Conservation (phyloP, 1,284 basidiomycete species). For the Prillingera fragicola region DNA sequence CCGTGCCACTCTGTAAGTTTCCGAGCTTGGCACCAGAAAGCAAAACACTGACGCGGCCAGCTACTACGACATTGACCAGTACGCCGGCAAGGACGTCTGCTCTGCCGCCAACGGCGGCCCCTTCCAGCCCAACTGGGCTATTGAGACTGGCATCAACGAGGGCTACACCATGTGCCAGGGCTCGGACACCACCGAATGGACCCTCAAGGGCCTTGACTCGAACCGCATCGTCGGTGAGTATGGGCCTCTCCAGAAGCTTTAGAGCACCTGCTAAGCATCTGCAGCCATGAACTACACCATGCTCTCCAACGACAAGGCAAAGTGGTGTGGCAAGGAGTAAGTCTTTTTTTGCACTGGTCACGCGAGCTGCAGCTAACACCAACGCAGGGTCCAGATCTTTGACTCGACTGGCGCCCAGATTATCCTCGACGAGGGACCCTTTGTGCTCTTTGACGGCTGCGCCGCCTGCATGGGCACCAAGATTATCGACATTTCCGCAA, state of each 20-base stretch:
- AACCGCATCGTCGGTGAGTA: conserved; percentile 5
- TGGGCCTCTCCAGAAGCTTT: no score
- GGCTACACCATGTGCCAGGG: conserved; percentile 15
- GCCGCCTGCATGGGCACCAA: conserved; percentile 14
- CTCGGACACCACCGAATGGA: conserved; percentile 2
- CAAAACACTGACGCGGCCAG: conserved; percentile 1
- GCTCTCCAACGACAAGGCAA: conserved; percentile 9
- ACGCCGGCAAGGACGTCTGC: conserved; percentile 10
- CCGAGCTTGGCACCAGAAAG: neutral
- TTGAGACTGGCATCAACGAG: conserved; percentile 12
- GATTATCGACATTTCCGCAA: conserved; percentile 34
- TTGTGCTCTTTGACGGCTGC: conserved; percentile 36
- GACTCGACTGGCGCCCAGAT: neutral
- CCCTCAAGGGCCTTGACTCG: conserved; percentile 1
- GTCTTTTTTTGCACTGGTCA: neutral
- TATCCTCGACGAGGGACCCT: neutral
- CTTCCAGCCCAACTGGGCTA: conserved; percentile 17
- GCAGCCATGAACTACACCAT: conserved; percentile 22
- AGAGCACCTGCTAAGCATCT: no score
- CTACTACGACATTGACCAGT: conserved; percentile 17
- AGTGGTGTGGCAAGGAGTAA: conserved; percentile 26
- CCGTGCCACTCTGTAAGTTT: conserved; percentile 15
- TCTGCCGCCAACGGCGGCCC: conserved; percentile 13
- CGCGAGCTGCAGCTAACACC: neutral
- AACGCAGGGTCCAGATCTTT: neutral